These are phyloP conservation scores for Talinum fruticosum DNA, from an alignment of 148 eudicot species.

Conservation along the genomic window DNA sequence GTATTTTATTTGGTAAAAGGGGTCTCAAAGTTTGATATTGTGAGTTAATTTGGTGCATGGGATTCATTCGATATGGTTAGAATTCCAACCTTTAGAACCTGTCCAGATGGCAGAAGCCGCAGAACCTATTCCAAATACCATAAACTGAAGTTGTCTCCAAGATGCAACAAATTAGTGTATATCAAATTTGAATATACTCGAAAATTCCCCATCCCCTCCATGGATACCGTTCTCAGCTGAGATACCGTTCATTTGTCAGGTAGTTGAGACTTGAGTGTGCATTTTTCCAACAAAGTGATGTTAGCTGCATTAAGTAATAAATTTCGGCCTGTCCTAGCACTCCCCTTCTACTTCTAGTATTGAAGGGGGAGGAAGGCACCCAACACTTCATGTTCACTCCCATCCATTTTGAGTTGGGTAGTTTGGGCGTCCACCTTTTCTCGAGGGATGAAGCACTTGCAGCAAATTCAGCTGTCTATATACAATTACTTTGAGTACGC, in stretches of 20 bases:
- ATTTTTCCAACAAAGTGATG: too few species aligned
- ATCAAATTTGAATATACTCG: not conserved
- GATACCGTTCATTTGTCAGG: too few species aligned
- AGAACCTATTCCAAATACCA: not conserved
- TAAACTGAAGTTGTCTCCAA: not conserved
- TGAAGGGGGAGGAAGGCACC: not conserved
- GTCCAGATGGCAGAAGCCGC: not conserved
- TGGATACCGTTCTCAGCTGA: too few species aligned
- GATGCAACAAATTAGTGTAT: not conserved
- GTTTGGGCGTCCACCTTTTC: not conserved
- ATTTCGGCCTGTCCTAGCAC: too few species aligned
- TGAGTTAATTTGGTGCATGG: not conserved
- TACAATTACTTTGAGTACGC: not conserved
- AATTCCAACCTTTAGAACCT: not conserved
- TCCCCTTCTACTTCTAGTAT: too few species aligned
- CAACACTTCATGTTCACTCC: not conserved
- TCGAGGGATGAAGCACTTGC: not conserved
- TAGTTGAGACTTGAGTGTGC: too few species aligned
- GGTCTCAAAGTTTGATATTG: not conserved
- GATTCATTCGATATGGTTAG: not conserved
- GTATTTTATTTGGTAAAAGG: not conserved
- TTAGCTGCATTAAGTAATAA: too few species aligned
- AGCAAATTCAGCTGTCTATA: not conserved
- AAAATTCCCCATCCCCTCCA: not conserved
- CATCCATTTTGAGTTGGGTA: not conserved